phyloP scores from a whole-genome alignment of 768 basidiomycete genomes.

The Hericium coralloides region DNA sequence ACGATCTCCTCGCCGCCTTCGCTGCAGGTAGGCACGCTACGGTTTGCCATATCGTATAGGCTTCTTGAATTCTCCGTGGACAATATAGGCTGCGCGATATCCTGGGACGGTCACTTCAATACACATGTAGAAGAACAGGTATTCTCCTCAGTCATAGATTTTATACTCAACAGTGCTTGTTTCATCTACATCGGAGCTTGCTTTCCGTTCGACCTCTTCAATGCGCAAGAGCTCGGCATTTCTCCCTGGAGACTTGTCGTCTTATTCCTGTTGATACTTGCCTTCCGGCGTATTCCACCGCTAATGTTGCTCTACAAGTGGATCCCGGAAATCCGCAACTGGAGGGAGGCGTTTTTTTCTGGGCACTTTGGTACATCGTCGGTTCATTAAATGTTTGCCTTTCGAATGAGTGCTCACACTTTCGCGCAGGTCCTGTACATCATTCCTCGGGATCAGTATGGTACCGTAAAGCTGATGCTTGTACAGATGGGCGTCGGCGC shows the following conservation, averaged over 20 bases:
- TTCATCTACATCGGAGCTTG: slow-evolving; percentile 88
- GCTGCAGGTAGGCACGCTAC: slow-evolving; percentile 50
- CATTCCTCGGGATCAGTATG: neutral
- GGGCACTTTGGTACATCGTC: slow-evolving; percentile 71
- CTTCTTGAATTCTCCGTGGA: neutral
- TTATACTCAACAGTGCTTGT: slow-evolving; percentile 73
- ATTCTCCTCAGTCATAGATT: slow-evolving; percentile 87
- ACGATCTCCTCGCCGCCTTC: slow-evolving; percentile 87
- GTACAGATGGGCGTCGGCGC: slow-evolving; percentile 85
- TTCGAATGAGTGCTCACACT: neutral
- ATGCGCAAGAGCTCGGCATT: slow-evolving; percentile 47
- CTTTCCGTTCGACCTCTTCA: slow-evolving; percentile 58
- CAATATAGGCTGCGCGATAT: slow-evolving; percentile 72
- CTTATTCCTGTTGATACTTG: slow-evolving; percentile 57
- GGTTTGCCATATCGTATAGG: neutral
- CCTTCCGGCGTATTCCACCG: slow-evolving; percentile 73
- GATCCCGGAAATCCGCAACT: slow-evolving; percentile 79
- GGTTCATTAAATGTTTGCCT: neutral
- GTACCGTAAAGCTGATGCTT: neutral
- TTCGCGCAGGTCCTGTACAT: neutral
- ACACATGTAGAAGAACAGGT: slow-evolving; percentile 72
- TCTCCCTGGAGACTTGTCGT: slow-evolving; percentile 63
- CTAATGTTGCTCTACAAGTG: slow-evolving; percentile 70
- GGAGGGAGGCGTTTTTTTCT: slow-evolving; percentile 82
- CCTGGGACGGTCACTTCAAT: slow-evolving; percentile 86